Conservation (phyloP, 108 stramenopile species). For the Skeletonema marinoi region DNA sequence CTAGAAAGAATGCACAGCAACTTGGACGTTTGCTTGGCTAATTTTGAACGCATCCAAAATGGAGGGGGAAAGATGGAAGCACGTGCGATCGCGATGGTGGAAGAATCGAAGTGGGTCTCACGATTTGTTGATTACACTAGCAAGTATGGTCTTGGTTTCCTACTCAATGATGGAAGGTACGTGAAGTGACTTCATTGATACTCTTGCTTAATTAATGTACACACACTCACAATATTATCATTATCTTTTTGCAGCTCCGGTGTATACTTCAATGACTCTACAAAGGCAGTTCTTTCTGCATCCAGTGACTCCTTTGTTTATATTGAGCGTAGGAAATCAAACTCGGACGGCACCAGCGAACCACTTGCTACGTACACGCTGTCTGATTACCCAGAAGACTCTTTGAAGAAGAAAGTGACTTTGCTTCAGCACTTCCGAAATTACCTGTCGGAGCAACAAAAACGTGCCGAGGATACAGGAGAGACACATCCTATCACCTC, state of each 20-base stretch:
- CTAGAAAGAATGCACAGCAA: conserved; percentile 60
- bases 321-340: conserved; percentile 78
- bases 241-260: conserved; percentile 70
- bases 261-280: conserved; percentile 97
- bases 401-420: conserved; percentile 95
- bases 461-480: conserved; percentile 58
- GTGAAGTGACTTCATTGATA: not conserved
- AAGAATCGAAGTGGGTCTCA: conserved; percentile 81
- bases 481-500: conserved; percentile 16
- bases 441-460: conserved; percentile 93
- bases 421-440: conserved; percentile 95
- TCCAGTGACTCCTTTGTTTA: conserved; percentile 87
- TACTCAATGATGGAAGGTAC: conserved; percentile 91
- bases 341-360: conserved; percentile 33
- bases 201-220: not conserved
- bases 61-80: conserved; percentile 44
- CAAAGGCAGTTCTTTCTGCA: conserved; percentile 91
- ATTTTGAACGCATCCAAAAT: conserved; percentile 42
- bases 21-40: conserved; percentile 39
- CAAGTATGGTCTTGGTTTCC: conserved; percentile 97
- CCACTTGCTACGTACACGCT: conserved; percentile 72
- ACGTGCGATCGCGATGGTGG: conserved; percentile 47
- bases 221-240: not conserved
- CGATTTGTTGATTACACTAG: conserved; percentile 98
- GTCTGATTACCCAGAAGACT: conserved; percentile 70